Conservation (phyloP, 1,139 yeast species). For the Candida tetrigidarum region DNA sequence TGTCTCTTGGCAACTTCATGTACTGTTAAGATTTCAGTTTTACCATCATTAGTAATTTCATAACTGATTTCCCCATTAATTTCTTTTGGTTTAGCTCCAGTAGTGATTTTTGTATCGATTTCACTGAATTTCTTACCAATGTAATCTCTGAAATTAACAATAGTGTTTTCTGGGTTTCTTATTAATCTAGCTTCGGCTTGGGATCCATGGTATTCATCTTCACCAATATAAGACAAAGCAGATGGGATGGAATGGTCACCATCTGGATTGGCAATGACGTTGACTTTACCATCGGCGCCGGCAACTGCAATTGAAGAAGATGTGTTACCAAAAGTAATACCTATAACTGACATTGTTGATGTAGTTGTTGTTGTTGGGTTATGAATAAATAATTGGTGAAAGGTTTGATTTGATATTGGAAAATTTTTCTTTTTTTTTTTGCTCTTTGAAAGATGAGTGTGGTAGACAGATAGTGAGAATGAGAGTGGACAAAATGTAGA, state of each 20-base stretch:
- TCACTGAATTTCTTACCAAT: slow-evolving; percentile 76
- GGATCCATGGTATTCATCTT: slow-evolving; percentile 96
- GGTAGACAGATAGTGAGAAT: too few species aligned
- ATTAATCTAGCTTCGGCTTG: slow-evolving; percentile 93
- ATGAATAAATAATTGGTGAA: background rate
- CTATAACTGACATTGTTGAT: slow-evolving; percentile 66
- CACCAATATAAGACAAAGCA: slow-evolving; percentile 87
- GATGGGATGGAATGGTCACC: slow-evolving; percentile 99
- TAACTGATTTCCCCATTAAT: slow-evolving; percentile 73
- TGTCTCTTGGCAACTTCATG: slow-evolving; percentile 87
- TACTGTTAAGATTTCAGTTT: slow-evolving; percentile 56
- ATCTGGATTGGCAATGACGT: slow-evolving; percentile 98
- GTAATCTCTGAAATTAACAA: slow-evolving; percentile 91
- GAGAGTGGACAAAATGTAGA: too few species aligned
- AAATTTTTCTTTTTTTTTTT: slow-evolving; percentile 1
- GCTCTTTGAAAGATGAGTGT: background rate
- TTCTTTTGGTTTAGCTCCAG: slow-evolving; percentile 70
- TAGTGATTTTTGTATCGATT: slow-evolving; percentile 64
- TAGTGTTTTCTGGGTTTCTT: slow-evolving; percentile 87
- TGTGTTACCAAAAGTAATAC: slow-evolving; percentile 96
- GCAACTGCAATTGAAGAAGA: slow-evolving; percentile 94
- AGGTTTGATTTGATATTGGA: slow-evolving; percentile 3
- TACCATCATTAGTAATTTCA: slow-evolving; percentile 55
- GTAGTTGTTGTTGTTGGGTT: background rate
- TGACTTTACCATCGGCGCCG: slow-evolving; percentile 86